Percentiles rank a stretch among this genome's conserved stretches.
Evolutionary conservation across 441 rosid genomes (phyloP).

Genomic region (Adansonia grandidieri): DNA sequence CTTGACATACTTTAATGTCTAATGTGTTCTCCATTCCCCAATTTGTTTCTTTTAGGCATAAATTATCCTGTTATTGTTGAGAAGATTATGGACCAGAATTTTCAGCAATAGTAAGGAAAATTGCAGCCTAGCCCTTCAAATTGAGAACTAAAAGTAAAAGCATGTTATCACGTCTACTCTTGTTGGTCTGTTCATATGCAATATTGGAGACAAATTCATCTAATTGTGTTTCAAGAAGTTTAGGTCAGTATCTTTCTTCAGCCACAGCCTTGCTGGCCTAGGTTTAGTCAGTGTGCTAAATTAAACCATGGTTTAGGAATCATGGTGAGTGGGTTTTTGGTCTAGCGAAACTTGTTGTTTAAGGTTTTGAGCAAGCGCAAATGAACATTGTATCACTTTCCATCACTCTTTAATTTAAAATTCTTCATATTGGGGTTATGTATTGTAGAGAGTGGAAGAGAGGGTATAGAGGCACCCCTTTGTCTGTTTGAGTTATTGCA

Average conservation of each 20-base stretch:
- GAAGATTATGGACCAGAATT: constrained; percentile 24
- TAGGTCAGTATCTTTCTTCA: background rate
- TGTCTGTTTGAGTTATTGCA: no score
- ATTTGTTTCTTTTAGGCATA: background rate
- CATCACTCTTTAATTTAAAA: background rate
- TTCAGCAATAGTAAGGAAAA: background rate
- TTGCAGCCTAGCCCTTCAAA: background rate
- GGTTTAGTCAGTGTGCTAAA: background rate
- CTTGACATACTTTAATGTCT: constrained; percentile 3
- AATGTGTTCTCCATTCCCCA: background rate
- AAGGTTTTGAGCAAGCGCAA: background rate
- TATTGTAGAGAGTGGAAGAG: background rate
- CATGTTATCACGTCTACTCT: background rate
- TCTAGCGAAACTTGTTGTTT: background rate
- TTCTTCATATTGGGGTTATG: background rate
- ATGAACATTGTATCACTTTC: background rate
- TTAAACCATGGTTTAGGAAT: background rate
- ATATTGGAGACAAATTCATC: background rate
- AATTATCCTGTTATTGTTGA: constrained; percentile 19
- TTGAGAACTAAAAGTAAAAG: constrained; percentile 3
- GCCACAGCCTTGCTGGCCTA: background rate
- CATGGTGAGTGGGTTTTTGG: background rate
- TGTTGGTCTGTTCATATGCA: background rate
- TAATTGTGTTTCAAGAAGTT: background rate
- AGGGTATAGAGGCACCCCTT: background rate